Conservation (phyloP, 2,329 filamentous ascomycete genomes). For the Pseudogymnoascus sp. region DNA sequence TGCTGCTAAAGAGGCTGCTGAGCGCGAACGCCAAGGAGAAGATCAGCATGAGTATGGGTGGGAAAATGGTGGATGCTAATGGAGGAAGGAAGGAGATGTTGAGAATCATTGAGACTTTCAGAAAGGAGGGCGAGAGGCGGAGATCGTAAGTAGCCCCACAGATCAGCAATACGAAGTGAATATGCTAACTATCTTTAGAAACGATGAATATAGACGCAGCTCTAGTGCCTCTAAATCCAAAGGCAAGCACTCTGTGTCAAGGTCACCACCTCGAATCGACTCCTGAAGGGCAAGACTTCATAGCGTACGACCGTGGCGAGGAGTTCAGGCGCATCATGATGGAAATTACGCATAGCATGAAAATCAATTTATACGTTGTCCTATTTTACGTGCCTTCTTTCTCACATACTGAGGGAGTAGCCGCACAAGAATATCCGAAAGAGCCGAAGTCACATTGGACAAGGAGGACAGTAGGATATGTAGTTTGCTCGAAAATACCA, state of each 20-base stretch:
- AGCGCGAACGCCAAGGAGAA: constrained; percentile 73
- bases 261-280: background rate
- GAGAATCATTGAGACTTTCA: constrained; percentile 74
- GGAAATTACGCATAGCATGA: background rate
- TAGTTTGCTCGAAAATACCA: background rate
- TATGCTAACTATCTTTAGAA: background rate
- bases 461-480: background rate
- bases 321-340: background rate
- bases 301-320: background rate
- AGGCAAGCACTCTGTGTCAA: background rate
- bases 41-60: constrained; percentile 87
- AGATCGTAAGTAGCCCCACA: constrained; percentile 54
- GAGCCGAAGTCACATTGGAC: background rate
- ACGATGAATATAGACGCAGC: background rate
- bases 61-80: constrained; percentile 71
- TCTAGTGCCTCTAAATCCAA: constrained; percentile 1
- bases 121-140: constrained; percentile 79
- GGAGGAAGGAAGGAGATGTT: constrained; percentile 85
- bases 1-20: constrained; percentile 78
- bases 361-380: background rate
- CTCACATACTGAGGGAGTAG: background rate
- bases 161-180: background rate
- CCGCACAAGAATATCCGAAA: background rate
- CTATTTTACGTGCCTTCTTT: background rate
- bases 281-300: background rate